Base-by-base conservation (phyloP, 768 basidiomycete species). In the Lentinula raphanica region DNA sequence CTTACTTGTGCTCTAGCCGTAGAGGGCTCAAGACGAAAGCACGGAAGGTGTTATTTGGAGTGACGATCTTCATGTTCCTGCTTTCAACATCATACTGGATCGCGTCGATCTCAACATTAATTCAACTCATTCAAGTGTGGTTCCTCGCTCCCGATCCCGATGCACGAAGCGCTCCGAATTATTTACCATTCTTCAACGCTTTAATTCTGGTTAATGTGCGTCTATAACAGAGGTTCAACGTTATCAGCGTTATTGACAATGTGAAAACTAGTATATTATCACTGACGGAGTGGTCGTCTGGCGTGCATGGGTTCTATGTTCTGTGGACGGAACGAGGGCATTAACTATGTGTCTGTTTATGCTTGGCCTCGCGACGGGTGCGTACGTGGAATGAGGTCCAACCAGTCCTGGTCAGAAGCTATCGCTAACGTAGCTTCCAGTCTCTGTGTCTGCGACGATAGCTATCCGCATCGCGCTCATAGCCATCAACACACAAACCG, bases 251-350 rank as follows among this genome's bases (percentile, higher is more conserved):
- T 42, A 7, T 11, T 56, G 32, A 12, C 13, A 35, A 7, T 35
- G 32, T 9, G 13, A 7, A 35, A 35, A 35, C 2, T 9, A 58
- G 56, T 58, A 58, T 21, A 29, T 40, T 7, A 46, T 58, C 48
- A 58, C 56, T 7, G 56, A 58, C 28, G 45, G 56, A 9, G 48
- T 58, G 3, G 56, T 58, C 9, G 46, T 58, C 27, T 58, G 56
- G 56, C 21, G 56, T 15, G 56, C 56, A 35, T 58, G 56, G 56
- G 56, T 58, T 3, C 3, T 58, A 3, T 58, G 46, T 36, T 35
- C 31, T 7, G 40, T 25, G 35, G 48, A 58, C 19, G 32, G 45
- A n/a, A 58, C 9, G 15, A 49, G 40, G 29, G 21, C 27, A 32
- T 31, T 58, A 15, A 27, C 32, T 4, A 31, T 50, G 13, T 39